phyloP scores from a whole-genome alignment of 2,329 filamentous ascomycete genomes.

The Pseudogymnoascus sp. region DNA sequence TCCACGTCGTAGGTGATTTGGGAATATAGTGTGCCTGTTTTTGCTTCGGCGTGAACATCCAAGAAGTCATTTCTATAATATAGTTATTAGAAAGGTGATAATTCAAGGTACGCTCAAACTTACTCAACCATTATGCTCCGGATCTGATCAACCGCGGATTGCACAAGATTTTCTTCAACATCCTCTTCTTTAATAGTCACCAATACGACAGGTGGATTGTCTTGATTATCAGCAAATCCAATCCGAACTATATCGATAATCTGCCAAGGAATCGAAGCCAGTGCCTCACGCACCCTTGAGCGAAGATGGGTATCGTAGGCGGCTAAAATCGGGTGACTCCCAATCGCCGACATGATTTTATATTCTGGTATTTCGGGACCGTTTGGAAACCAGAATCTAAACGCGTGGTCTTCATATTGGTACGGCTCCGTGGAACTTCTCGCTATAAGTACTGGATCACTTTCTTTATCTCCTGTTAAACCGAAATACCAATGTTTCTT shows the following conservation, averaged over 20 bases:
- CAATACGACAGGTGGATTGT: background rate
- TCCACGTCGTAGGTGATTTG: background rate
- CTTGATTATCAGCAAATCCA: background rate
- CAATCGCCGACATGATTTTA: background rate
- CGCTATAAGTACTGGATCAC: background rate
- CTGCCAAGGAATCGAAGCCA: background rate
- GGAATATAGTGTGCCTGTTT: background rate
- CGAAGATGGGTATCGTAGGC: background rate
- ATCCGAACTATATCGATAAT: background rate
- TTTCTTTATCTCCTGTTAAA: background rate
- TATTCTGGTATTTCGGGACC: background rate
- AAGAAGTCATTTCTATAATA: background rate
- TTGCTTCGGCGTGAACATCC: conserved; percentile 6
- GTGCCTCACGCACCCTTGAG: background rate
- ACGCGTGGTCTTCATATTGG: background rate
- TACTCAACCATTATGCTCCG: background rate
- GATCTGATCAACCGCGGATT: background rate
- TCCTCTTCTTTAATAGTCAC: background rate
- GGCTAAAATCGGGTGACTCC: background rate
- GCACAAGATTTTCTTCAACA: background rate
- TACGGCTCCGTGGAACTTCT: background rate
- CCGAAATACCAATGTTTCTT: background rate
- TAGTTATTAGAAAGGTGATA: background rate
- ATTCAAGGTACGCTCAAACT: background rate
- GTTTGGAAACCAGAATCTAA: background rate